Percentiles rank a stretch among this genome's conserved stretches.
These are phyloP conservation scores for Diddensiella transvaalensis DNA, from an alignment of 805 yeast genomes.

Conservation along the genomic window DNA sequence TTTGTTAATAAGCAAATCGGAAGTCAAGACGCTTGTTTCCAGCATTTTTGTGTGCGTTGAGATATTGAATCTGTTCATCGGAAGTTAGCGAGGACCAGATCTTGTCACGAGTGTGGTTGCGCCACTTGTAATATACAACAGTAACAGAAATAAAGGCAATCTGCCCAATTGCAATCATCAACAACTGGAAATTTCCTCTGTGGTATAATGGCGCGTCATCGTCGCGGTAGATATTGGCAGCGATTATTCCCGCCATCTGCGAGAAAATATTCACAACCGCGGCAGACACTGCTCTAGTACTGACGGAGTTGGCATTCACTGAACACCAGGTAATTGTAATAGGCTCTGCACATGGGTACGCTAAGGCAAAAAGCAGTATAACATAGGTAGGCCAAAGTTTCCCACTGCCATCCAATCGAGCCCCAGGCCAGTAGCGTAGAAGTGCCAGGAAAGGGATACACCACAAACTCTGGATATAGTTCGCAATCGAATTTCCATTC, in stretches of 20 bases:
- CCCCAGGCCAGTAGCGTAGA: slow-evolving; percentile 41
- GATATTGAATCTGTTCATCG: slow-evolving; percentile 50
- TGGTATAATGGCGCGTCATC: slow-evolving; percentile 58
- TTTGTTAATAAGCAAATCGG: slow-evolving; percentile 32
- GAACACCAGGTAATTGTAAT: slow-evolving; percentile 59
- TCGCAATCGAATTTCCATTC: slow-evolving; percentile 29
- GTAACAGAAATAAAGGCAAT: slow-evolving; percentile 18
- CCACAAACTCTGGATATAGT: slow-evolving; percentile 33
- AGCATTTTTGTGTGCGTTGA: slow-evolving; percentile 41
- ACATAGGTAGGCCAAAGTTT: slow-evolving; percentile 44
- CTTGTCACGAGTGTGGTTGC: slow-evolving; percentile 35
- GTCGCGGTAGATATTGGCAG: slow-evolving; percentile 52
- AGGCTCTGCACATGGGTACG: slow-evolving; percentile 43
- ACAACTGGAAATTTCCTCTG: slow-evolving; percentile 46
- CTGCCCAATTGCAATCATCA: slow-evolving; percentile 21
- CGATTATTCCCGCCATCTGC: slow-evolving; percentile 52
- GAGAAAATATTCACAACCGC: slow-evolving; percentile 62
- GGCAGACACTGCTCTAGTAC: slow-evolving; percentile 60
- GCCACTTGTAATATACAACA: slow-evolving; percentile 33
- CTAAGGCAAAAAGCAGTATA: slow-evolving; percentile 25
- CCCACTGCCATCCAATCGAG: slow-evolving; percentile 16
- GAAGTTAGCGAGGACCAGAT: slow-evolving; percentile 49
- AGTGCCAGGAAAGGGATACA: slow-evolving; percentile 35
- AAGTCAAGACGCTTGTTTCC: slow-evolving; percentile 61
- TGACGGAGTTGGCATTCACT: slow-evolving; percentile 55